Evolutionary conservation across 129 eudicot species (phyloP).

Genomic region (Flaveria sonorensis): DNA sequence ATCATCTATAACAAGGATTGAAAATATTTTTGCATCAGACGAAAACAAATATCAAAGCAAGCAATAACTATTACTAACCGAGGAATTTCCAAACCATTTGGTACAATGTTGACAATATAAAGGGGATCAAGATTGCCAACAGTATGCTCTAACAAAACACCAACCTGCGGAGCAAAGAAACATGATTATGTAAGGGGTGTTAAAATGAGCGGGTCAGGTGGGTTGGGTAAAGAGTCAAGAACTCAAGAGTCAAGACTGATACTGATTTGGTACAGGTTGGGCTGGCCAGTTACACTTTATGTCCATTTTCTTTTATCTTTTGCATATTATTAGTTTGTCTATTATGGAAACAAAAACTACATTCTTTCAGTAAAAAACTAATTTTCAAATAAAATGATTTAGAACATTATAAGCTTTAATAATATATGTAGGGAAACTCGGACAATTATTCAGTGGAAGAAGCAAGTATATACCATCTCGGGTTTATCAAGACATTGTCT

Average conservation of each 20-base stretch:
- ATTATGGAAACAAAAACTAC: background rate
- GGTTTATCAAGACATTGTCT: slow-evolving; percentile 84
- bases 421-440: background rate
- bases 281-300: background rate
- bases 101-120: slow-evolving; percentile 85
- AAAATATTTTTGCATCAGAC: background rate
- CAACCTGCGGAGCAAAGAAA: slow-evolving; percentile 60
- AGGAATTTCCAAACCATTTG: slow-evolving; percentile 95
- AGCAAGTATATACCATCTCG: slow-evolving; percentile 71
- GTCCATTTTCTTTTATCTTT: background rate
- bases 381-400: background rate
- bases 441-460: background rate
- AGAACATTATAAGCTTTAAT: slow-evolving; percentile 3
- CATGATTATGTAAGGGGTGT: background rate
- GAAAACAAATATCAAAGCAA: background rate
- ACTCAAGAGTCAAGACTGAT: too few species aligned
- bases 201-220: background rate
- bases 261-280: too few species aligned
- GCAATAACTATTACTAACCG: slow-evolving; percentile 55
- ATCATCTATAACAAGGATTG: background rate
- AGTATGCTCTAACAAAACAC: slow-evolving; percentile 94
- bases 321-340: background rate
- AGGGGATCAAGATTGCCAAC: slow-evolving; percentile 98
- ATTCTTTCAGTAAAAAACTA: background rate
- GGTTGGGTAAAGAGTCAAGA: background rate